Base-by-base conservation (phyloP, 2,329 filamentous ascomycete species). In the Apiospora phragmitis region DNA sequence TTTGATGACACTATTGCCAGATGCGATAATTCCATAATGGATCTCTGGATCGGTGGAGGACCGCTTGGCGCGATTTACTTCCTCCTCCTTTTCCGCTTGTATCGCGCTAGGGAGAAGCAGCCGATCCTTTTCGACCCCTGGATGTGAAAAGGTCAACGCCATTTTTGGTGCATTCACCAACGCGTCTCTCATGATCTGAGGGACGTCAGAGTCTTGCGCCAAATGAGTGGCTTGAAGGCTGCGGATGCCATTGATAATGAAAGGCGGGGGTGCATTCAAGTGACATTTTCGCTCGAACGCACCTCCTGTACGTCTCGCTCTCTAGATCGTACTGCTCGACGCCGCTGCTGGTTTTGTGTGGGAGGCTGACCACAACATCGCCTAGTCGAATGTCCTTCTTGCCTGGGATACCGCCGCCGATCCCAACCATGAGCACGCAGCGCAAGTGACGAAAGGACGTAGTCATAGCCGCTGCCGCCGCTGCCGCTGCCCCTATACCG, bases 241-340 rank as follows among this genome's bases (percentile, higher is more conserved):
- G 24, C 8, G 12, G 18, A 62, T 21, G 11, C 18, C 41, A 11
- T 2, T 41, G 41, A 66, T 32, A 3, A 62, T 1, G 26, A 35
- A 32, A 62, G 3, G 11, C 4, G 65, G 65, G 18, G 51, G 51
- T 8, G 16, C 3, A 9, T 62, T 62, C 14, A 62, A 11, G 16
- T 29, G 32, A 32, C 51, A 24, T 24, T 62, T 35, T 35, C 26
- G 51, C 12, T 5, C 51, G 18, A 62, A 62, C 1, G 1, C 24
- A 12, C 51, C 51, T 5, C 7, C 32, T 12, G 4, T 9, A 4
- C 8, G 32, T 18, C 24, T 41, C 2, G 77, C 78, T 7, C 77
- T n/a, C 78, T 69, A 74, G 78, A 70, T 81, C 79, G 68, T 80
- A 81, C 32, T 81, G 79, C 12, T 79, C 49, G 1, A 81, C 75